Conservation (phyloP, 768 basidiomycete species). For the Collybia nuda region DNA sequence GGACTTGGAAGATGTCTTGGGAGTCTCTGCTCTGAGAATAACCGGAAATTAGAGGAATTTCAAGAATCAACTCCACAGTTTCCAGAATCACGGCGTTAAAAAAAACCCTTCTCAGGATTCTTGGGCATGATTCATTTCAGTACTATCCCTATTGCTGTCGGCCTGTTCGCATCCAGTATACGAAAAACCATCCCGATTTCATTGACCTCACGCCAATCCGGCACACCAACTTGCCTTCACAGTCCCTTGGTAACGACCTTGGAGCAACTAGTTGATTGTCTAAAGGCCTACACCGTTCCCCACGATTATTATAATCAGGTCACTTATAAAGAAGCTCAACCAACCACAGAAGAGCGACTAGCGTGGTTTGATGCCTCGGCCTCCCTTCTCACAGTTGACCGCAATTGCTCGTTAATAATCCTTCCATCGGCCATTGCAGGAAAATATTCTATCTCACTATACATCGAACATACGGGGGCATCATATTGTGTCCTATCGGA, state of each 20-base stretch:
- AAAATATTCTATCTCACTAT: slow-evolving; percentile 25
- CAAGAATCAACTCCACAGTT: no score
- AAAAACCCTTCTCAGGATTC: no score
- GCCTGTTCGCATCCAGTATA: no score
- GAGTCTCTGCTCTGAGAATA: no score
- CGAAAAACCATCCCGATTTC: no score
- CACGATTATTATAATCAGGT: slow-evolving; percentile 23
- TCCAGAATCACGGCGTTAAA: no score
- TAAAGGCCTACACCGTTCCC: slow-evolving; percentile 30
- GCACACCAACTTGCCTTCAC: no score
- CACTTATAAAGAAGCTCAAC: slow-evolving; percentile 32
- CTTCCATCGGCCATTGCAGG: slow-evolving; percentile 25
- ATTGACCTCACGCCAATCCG: no score
- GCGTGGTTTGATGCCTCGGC: slow-evolving; percentile 26
- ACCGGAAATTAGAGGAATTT: no score
- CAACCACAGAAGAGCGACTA: slow-evolving; percentile 19
- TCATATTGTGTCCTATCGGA: slow-evolving; percentile 34
- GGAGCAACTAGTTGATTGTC: slow-evolving; percentile 19
- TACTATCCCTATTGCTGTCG: no score
- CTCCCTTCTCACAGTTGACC: slow-evolving; percentile 27
- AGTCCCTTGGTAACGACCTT: neutral
- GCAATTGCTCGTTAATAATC: slow-evolving; percentile 26
- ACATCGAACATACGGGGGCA: slow-evolving; percentile 18
- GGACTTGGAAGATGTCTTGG: no score
- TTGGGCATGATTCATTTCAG: no score